Evolutionary conservation across 768 basidiomycete genomes (phyloP).

Genomic region (Neoboletus magnificus): DNA sequence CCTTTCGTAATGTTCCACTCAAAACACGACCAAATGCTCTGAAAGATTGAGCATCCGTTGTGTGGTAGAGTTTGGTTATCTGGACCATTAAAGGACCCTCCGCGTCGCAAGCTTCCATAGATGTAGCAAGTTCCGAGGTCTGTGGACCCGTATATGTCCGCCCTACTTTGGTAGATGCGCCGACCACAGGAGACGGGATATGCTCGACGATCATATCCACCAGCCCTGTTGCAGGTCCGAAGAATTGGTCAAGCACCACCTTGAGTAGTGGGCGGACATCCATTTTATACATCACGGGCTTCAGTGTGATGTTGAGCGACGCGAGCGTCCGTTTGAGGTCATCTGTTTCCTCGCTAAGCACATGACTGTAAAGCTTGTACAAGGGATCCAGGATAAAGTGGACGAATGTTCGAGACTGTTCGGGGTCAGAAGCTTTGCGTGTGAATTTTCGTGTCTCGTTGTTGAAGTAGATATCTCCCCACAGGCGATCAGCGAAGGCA

Average conservation of each 20-base stretch:
- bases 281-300: constrained; percentile 97
- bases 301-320: constrained; percentile 77
- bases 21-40: constrained; percentile 93
- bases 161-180: constrained; percentile 65
- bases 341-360: constrained; percentile 93
- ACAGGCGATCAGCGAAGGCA: constrained; percentile 85
- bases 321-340: constrained; percentile 75
- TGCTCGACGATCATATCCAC: constrained; percentile 90
- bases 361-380: constrained; percentile 95
- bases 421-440: constrained; percentile 72
- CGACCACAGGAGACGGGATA: constrained; percentile 76
- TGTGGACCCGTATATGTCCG: constrained; percentile 87
- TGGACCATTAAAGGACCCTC: constrained; percentile 92
- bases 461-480: constrained; percentile 98
- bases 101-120: constrained; percentile 81
- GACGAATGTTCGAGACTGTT: constrained; percentile 81
- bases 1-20: constrained; percentile 85
- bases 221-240: constrained; percentile 84
- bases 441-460: constrained; percentile 82
- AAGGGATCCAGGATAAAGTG: constrained; percentile 95
- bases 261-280: constrained; percentile 94
- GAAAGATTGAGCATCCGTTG: constrained; percentile 95
- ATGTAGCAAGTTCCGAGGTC: constrained; percentile 68
- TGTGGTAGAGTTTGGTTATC: constrained; percentile 91
- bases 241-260: constrained; percentile 93